Base-by-base conservation (phyloP, 352 stramenopile genomes). In the Phytophthora palmivora region DNA sequence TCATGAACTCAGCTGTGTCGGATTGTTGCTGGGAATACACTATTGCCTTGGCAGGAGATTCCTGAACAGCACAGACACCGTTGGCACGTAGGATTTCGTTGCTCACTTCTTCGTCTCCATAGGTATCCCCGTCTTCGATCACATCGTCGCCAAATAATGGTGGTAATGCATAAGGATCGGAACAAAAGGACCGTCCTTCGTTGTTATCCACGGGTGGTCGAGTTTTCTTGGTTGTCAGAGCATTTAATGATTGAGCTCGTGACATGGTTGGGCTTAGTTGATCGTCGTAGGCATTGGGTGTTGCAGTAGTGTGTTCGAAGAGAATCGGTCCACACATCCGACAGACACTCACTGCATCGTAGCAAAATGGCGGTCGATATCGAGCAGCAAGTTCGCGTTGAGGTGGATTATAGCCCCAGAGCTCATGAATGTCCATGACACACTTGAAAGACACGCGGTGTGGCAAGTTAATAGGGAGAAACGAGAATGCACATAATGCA, bases 281-380 rank as follows among this genome's bases (percentile, higher is more conserved):
- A 15, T 62, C 64, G 38, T 47, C 46, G 63, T 58, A 69, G 47
- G 19, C 44, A 42, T 55, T 58, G 10, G 60, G 66, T 2, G 22
- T 47, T 21, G 66, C 60, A 36, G 68, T 85, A 10, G 74, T 77
- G 57, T 82, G 62, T 51, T 83, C 45, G 21, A 79, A 76, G n/a
- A 92, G 72, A 33, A 92, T 85, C 43, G 86, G 82, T 2, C 78
- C 84, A 57, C 84, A 92, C 69, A 92, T 76, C n/a, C 81, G 81
- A 26, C 84, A 92, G 24, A 91, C 77, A 15, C 75, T 75, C 21
- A 91, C 84, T 10, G 79, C 74, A 55, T 92, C 81, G 55, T 92
- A 92, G 61, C 84, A 91, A 19, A 87, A 58, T 14, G 84, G 84
- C 2, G 84, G 50, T 4, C 69, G 69, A 74, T 89, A 92, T 15